phyloP scores from a whole-genome alignment of 1,284 basidiomycete species.

The Psilocybe mexicana region DNA sequence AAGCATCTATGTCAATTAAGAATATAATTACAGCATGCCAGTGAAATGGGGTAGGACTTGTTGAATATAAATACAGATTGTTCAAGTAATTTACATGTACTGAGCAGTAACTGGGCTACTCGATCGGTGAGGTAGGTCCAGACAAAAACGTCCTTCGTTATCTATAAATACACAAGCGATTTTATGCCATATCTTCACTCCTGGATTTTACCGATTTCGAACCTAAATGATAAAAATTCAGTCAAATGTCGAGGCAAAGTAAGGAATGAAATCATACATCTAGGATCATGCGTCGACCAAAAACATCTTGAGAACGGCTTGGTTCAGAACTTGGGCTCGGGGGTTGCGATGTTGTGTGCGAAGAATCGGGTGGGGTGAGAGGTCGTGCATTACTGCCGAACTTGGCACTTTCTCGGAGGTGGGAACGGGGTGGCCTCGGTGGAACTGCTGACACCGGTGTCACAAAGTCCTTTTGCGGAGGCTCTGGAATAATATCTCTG shows the following conservation, averaged over 20 bases:
- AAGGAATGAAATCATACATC: conserved; percentile 33
- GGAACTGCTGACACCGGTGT: conserved; percentile 29
- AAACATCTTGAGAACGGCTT: conserved; percentile 25
- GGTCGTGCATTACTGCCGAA: conserved; percentile 23
- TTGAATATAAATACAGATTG: conserved; percentile 19
- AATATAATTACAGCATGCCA: conserved; percentile 2
- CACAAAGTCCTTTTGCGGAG: conserved; percentile 8
- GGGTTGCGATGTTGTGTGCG: conserved; percentile 30
- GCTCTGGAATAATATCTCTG: conserved; percentile 24
- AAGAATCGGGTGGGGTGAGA: conserved; percentile 46
- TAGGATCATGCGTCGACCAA: conserved; percentile 38
- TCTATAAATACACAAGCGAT: conserved; percentile 21
- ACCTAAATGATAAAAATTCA: conserved; percentile 27
- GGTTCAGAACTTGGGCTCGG: conserved; percentile 26
- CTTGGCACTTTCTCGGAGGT: conserved; percentile 36
- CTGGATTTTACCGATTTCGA: conserved; percentile 25
- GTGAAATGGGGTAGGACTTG: neutral
- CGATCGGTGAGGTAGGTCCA: neutral
- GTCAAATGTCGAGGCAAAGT: neutral
- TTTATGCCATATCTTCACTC: neutral
- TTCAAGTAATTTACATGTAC: conserved; percentile 13
- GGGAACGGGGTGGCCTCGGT: conserved; percentile 46
- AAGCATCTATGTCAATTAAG: conserved; percentile 8
- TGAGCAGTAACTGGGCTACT: conserved; percentile 9
- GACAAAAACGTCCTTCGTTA: conserved; percentile 9